Evolutionary conservation across 2,329 filamentous ascomycete genomes (phyloP).

Genomic region (Colletotrichum limetticola): DNA sequence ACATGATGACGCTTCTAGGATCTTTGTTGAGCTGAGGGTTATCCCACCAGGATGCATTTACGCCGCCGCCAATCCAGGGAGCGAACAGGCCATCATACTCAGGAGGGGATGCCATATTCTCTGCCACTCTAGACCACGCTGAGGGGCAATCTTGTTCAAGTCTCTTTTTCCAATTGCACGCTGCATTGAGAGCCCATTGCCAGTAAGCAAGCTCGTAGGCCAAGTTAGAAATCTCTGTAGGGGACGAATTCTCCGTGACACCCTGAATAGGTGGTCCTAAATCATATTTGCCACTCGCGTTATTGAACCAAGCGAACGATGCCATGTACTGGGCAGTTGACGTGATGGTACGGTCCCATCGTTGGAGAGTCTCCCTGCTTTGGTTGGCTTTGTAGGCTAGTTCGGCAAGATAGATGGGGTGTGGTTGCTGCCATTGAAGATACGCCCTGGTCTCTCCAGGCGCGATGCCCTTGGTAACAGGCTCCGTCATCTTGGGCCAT

Average conservation of each 20-base stretch:
- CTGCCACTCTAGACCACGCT: constrained; percentile 58
- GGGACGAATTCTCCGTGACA: constrained; percentile 66
- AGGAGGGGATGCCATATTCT: constrained; percentile 63
- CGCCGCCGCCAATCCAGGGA: constrained; percentile 59
- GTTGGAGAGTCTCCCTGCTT: constrained; percentile 51
- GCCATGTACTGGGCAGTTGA: constrained; percentile 69
- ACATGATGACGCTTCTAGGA: constrained; percentile 56
- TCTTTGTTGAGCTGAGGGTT: constrained; percentile 49
- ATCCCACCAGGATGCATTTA: constrained; percentile 55
- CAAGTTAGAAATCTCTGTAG: constrained; percentile 66
- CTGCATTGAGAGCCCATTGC: constrained; percentile 68
- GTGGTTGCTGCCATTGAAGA: constrained; percentile 71
- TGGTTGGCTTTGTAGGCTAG: constrained; percentile 45
- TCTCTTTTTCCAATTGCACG: constrained; percentile 61
- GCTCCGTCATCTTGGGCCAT: constrained; percentile 50
- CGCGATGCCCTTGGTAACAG: constrained; percentile 34
- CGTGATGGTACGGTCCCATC: constrained; percentile 64
- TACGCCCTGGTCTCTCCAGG: constrained; percentile 69
- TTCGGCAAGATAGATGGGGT: constrained; percentile 69
- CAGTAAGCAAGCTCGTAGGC: constrained; percentile 71
- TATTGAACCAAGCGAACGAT: constrained; percentile 65
- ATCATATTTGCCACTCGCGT: constrained; percentile 60
- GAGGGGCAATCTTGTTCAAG: constrained; percentile 53
- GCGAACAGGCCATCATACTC: constrained; percentile 60
- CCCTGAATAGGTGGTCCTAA: constrained; percentile 57